These are phyloP conservation scores for Candida michaelii DNA, from an alignment of 805 yeast species.

Conservation along the genomic window DNA sequence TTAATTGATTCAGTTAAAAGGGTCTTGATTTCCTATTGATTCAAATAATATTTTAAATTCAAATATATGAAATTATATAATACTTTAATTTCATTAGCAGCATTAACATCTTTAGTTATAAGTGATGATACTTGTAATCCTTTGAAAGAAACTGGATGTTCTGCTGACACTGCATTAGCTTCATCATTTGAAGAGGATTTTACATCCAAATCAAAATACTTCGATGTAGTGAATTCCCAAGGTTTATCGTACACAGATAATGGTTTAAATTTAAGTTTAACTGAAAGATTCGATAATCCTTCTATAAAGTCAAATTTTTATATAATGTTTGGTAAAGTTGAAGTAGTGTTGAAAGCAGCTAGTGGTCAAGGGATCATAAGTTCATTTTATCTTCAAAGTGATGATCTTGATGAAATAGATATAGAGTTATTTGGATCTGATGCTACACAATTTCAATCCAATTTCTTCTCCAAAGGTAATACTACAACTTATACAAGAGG, in stretches of 20 bases:
- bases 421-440: constrained; percentile 87
- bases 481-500: constrained; percentile 81
- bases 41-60: background rate
- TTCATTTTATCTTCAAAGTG: constrained; percentile 75
- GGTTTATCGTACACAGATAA: constrained; percentile 41
- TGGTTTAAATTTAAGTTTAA: constrained; percentile 65
- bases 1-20: background rate
- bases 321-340: constrained; percentile 86
- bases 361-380: constrained; percentile 79
- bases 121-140: constrained; percentile 26
- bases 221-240: constrained; percentile 17
- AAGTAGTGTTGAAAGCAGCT: constrained; percentile 69
- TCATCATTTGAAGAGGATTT: constrained; percentile 31
- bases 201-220: constrained; percentile 20
- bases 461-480: constrained; percentile 79
- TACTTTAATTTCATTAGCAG: constrained; percentile 9
- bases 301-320: constrained; percentile 74
- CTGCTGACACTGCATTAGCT: constrained; percentile 30
- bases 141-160: constrained; percentile 22
- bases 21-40: background rate
- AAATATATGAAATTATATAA: constrained; percentile 11
- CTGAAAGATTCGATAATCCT: constrained; percentile 72
- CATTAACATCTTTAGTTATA: constrained; percentile 9
- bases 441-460: constrained; percentile 68
- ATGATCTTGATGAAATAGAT: constrained; percentile 88